Base-by-base conservation (phyloP, 768 basidiomycete genomes). In the Boletellus emodensis region DNA sequence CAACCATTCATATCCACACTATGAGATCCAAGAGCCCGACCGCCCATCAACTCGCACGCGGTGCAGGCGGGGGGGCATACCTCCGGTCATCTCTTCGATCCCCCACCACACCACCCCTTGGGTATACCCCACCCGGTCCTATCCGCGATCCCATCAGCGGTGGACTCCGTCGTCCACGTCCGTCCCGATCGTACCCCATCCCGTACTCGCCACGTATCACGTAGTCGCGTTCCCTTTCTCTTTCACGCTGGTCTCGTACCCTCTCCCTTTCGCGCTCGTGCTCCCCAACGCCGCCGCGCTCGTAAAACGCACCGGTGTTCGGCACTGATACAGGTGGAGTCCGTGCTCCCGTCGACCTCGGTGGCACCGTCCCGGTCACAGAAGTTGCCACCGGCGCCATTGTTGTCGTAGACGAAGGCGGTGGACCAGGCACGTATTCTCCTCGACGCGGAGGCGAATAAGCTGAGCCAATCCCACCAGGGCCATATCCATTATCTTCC, bases 161-260 rank as follows among this genome's bases (percentile, higher is more conserved):
- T 8, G 63, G 59, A 53, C 59, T 65, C 26, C 63, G 55, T 51
- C 65, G 64, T 20, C 57, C 61, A 40, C 55, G 58, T 3, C 47
- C 51, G 9, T 59, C 66, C 33, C 75, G 62, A 13, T 74, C 72
- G 54, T 76, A 76, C 28, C 73, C 59, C 50, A 53, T 63, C 34
- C 63, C 67, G 22, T 66, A 64, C 11, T 51, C 54, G 20, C 57
- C 55, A 44, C 70, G 65, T 11, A 30, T 30, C 35, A 37, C 57
- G 46, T 71, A 73, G 18, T 71, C 73, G 34, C 72, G 64, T 32
- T 75, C 73, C n/a, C 59, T 24, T 53, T 44, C 63, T 53, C 20
- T 56, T 42, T 44, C 52, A 1, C 47, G 58, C 41, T 43, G 54
- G 47, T 30, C 58, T 48, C 32, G 42, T 17, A 32, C 54, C 47